Conservation (phyloP, 176 grass and related monocot genomes). For the Musa schizocarpa region DNA sequence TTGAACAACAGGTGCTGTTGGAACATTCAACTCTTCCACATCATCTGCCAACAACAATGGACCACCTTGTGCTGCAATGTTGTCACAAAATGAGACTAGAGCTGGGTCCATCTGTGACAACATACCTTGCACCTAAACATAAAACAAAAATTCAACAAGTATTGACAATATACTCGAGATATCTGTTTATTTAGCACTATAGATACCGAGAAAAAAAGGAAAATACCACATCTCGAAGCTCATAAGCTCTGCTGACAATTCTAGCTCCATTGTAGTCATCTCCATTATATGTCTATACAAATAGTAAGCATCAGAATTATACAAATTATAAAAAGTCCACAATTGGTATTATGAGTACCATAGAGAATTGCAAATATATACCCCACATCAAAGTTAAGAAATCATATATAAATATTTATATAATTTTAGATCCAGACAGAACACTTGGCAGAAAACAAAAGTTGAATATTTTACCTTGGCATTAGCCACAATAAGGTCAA, state of each 20-base stretch:
- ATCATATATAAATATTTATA: too few species aligned
- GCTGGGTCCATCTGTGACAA: constrained; percentile 96
- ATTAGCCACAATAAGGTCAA: constrained; percentile 86
- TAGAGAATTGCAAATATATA: neutral
- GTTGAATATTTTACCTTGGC: constrained; percentile 50
- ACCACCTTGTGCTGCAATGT: constrained; percentile 76
- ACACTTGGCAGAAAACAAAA: constrained; percentile 5
- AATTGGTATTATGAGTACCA: neutral
- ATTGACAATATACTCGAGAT: neutral
- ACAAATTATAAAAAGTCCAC: neutral
- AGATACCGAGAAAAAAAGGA: neutral
- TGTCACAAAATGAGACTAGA: constrained; percentile 81
- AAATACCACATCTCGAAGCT: constrained; percentile 89
- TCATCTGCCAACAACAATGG: constrained; percentile 49
- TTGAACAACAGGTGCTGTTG: constrained; percentile 68
- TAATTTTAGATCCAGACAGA: too few species aligned
- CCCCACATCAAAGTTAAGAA: neutral
- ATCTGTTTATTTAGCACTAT: neutral
- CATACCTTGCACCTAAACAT: constrained; percentile 81
- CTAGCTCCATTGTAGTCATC: constrained; percentile 78
- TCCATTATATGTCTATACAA: constrained; percentile 71
- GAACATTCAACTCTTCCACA: constrained; percentile 45
- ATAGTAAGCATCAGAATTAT: neutral
- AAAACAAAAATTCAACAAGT: neutral
- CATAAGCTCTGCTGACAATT: constrained; percentile 95